A percentile compares a stretch with the other conserved stretches of the same genome.
Conservation (phyloP, 441 rosid species). For the Corymbia citriodora region DNA sequence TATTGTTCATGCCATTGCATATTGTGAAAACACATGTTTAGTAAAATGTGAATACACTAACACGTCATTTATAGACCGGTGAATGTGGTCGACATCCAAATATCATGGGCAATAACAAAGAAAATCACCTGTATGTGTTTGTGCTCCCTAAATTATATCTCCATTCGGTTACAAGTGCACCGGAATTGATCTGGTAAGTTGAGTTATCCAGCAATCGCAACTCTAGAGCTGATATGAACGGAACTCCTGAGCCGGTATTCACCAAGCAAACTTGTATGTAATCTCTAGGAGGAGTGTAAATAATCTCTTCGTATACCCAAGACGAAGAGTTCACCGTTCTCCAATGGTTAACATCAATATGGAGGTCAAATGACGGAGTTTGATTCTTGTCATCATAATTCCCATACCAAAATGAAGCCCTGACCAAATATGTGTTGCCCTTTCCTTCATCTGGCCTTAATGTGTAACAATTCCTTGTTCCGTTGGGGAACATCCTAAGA, state of each 20-base stretch:
- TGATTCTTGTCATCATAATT: background rate
- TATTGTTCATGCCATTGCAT: background rate
- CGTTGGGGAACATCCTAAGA: background rate
- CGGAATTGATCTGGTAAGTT: background rate
- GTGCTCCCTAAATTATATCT: background rate
- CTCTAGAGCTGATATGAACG: background rate
- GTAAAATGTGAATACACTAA: background rate
- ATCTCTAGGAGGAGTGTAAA: background rate
- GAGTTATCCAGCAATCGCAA: background rate
- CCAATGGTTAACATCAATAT: background rate
- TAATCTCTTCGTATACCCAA: fast-evolving
- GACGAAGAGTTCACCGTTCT: background rate
- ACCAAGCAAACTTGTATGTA: background rate
- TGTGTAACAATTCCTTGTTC: background rate
- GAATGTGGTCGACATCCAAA: background rate
- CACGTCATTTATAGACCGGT: background rate
- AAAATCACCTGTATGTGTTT: background rate
- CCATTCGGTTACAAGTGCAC: background rate
- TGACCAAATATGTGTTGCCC: background rate
- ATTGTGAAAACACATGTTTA: fast-evolving
- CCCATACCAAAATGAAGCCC: background rate
- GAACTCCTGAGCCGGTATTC: background rate
- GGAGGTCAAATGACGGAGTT: background rate
- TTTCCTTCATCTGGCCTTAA: background rate
- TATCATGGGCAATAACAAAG: background rate